phyloP scores from a whole-genome alignment of 129 eudicot species.

The Chrysanthemum seticuspe region DNA sequence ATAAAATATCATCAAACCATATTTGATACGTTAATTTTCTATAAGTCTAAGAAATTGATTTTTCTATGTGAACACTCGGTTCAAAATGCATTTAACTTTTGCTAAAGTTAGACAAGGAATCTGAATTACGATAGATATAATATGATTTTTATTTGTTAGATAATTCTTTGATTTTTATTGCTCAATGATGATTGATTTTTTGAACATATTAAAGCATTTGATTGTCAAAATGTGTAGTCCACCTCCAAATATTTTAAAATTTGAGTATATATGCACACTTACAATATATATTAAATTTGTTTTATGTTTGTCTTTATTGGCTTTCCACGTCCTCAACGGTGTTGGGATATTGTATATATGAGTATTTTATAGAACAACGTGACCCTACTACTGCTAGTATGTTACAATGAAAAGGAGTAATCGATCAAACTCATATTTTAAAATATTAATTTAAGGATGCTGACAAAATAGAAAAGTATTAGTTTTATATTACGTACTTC shows the following conservation, averaged over 20 bases:
- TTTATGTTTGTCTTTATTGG: conserved; percentile 26
- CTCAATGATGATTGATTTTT: neutral
- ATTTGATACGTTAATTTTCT: no score
- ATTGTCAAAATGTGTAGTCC: conserved; percentile 1
- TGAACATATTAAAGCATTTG: neutral
- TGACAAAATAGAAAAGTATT: no score
- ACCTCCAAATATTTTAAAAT: neutral
- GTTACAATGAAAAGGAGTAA: neutral
- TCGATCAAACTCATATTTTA: neutral
- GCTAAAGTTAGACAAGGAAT: no score
- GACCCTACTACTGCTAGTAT: neutral
- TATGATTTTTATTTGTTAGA: neutral
- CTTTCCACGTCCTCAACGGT: conserved; percentile 29
- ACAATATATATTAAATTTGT: neutral
- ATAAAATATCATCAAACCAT: no score
- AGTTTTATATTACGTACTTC: no score
- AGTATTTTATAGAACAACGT: neutral
- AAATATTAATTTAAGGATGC: neutral
- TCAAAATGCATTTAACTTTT: no score
- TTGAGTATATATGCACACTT: neutral
- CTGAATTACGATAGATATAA: neutral
- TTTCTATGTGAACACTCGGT: no score
- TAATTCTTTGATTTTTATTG: neutral
- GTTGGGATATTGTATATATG: neutral
- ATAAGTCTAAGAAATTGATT: no score